Evolutionary conservation across 345 rosid species (phyloP).

Genomic region (Heritiera littoralis): DNA sequence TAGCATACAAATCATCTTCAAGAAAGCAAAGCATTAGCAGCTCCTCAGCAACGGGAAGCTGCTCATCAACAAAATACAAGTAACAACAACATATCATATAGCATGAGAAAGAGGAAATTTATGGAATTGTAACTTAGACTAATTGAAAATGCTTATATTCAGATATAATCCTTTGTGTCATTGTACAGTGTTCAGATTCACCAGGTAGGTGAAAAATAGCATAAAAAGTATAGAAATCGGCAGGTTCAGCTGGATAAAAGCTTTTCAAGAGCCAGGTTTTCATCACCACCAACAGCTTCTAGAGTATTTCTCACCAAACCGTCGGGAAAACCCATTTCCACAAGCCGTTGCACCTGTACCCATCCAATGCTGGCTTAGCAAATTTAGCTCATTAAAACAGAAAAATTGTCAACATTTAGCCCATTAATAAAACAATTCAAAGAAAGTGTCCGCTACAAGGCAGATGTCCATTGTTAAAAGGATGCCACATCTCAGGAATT

Average conservation of each 20-base stretch:
- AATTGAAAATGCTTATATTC: not conserved
- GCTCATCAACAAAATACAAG: not conserved
- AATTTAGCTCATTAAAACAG: not conserved
- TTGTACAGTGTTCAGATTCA: constrained; percentile 5
- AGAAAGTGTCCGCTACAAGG: not conserved
- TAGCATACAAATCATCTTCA: not conserved
- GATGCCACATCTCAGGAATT: constrained; percentile 1
- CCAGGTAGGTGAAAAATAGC: constrained; percentile 5
- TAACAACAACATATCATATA: not conserved
- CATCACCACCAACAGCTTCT: constrained; percentile 90
- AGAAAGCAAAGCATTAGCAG: not conserved
- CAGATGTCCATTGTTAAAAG: not conserved
- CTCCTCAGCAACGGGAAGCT: not conserved
- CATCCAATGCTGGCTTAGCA: constrained; percentile 21
- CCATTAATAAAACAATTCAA: not conserved
- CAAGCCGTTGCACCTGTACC: constrained; percentile 73
- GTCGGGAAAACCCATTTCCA: constrained; percentile 96
- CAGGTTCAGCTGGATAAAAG: constrained; percentile 63
- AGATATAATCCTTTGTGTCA: constrained; percentile 13
- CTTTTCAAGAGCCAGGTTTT: constrained; percentile 92
- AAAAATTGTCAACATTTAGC: not conserved
- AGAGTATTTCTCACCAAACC: constrained; percentile 73
- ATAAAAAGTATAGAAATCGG: constrained; percentile 3
- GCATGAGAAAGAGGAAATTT: not conserved
- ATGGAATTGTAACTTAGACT: not conserved